These are phyloP conservation scores for Rhodamnia argentea DNA, from an alignment of 345 rosid genomes.

Conservation along the genomic window DNA sequence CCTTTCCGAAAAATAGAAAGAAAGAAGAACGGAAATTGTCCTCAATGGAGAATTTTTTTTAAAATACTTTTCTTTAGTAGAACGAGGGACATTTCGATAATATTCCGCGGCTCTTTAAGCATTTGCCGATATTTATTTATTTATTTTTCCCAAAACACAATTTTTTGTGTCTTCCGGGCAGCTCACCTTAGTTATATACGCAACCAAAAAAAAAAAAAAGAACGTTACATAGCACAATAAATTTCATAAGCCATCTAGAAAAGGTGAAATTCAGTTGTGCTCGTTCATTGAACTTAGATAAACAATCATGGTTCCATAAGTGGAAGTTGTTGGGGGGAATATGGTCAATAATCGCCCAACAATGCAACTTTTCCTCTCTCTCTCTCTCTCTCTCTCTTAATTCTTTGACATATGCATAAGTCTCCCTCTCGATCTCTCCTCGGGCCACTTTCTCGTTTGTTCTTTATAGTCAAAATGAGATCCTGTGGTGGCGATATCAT, in stretches of 20 bases:
- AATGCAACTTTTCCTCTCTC: neutral
- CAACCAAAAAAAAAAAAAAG: no score
- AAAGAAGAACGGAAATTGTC: no score
- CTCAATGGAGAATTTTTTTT: no score
- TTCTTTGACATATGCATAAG: neutral
- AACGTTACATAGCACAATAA: no score
- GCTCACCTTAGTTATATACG: no score
- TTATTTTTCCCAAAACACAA: no score
- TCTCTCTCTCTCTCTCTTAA: neutral
- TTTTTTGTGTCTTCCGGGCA: no score
- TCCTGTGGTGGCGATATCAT: neutral
- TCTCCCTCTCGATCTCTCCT: neutral
- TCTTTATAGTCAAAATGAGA: neutral
- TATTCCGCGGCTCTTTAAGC: neutral
- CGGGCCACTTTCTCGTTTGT: neutral
- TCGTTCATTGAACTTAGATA: neutral
- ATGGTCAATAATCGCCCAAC: neutral
- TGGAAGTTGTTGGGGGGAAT: neutral
- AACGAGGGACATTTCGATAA: neutral
- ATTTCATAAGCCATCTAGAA: neutral
- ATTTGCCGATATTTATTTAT: neutral
- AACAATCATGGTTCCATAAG: neutral
- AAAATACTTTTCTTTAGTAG: no score
- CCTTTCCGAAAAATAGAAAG: neutral
- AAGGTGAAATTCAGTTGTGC: neutral